Percentiles rank a stretch among this genome's conserved stretches.
Conservation (phyloP, 306 rosid genomes). For the Fragaria vesca region DNA sequence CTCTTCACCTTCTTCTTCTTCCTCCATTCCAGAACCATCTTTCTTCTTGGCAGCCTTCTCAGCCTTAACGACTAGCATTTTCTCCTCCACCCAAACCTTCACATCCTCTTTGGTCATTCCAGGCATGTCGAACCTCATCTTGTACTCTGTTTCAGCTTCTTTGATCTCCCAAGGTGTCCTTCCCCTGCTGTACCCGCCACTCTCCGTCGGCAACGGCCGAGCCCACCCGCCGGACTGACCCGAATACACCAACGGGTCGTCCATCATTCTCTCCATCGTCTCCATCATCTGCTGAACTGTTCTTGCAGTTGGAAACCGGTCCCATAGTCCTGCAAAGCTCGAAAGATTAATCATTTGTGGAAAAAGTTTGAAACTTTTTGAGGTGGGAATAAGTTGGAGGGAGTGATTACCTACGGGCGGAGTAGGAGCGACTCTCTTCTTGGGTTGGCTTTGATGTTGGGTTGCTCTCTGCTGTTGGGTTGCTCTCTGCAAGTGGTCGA, state of each 20-base stretch:
- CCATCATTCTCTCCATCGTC: slow-evolving; percentile 78
- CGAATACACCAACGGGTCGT: slow-evolving; percentile 57
- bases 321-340: slow-evolving; percentile 60
- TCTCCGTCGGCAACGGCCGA: slow-evolving; percentile 35
- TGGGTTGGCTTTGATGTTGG: slow-evolving; percentile 34
- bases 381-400: not conserved
- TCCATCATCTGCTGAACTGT: slow-evolving; percentile 87
- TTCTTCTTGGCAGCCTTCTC: slow-evolving; percentile 43
- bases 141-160: slow-evolving; percentile 65
- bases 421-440: slow-evolving; percentile 36
- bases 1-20: slow-evolving; percentile 28
- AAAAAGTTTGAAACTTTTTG: not conserved
- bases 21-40: not conserved
- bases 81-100: slow-evolving; percentile 83
- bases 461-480: slow-evolving; percentile 29
- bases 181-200: slow-evolving; percentile 52
- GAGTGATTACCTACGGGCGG: slow-evolving; percentile 47
- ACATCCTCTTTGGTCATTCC: slow-evolving; percentile 85
- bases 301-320: slow-evolving; percentile 69
- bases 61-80: slow-evolving; percentile 75
- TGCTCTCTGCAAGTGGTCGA: slow-evolving; percentile 47
- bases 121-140: slow-evolving; percentile 90
- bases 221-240: slow-evolving; percentile 35
- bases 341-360: not conserved
- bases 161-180: slow-evolving; percentile 88